phyloP scores from a whole-genome alignment of 768 basidiomycete species.

The Collybia mongolica region DNA sequence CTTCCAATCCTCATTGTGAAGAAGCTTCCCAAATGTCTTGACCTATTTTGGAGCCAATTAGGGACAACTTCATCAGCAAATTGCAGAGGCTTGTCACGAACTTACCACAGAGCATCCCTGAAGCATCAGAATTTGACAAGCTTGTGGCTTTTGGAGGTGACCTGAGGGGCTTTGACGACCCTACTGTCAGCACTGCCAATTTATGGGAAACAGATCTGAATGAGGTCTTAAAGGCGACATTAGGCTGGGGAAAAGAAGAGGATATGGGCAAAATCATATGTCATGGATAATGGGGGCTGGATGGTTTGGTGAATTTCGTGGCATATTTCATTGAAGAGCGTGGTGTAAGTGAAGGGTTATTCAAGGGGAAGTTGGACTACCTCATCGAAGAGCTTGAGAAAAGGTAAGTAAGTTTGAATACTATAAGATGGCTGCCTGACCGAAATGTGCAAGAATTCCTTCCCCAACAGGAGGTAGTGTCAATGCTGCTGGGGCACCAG shows the following conservation, averaged over 20 bases:
- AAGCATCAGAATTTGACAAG: no score
- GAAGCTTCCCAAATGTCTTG: neutral
- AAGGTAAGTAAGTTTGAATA: conserved; percentile 7
- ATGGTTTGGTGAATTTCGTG: conserved; percentile 17
- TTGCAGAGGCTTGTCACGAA: no score
- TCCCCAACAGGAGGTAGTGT: no score
- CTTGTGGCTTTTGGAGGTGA: no score
- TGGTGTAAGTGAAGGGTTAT: conserved; percentile 18
- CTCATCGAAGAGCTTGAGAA: conserved; percentile 15
- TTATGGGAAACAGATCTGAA: no score
- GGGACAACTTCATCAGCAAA: no score
- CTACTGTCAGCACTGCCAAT: no score
- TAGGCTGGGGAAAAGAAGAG: conserved; percentile 19
- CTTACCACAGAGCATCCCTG: no score
- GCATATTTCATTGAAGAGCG: conserved; percentile 17
- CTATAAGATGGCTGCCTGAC: neutral
- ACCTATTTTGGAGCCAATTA: neutral
- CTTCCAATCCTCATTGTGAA: neutral
- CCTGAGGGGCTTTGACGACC: no score
- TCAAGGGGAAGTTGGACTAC: conserved; percentile 22
- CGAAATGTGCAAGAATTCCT: no score
- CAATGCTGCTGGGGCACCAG: no score
- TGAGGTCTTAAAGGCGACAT: no score
- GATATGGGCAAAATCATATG: conserved; percentile 13
- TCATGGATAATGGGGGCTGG: conserved; percentile 16